These are phyloP conservation scores for Knufia fluminis DNA, from an alignment of 2,329 filamentous ascomycete genomes.

Conservation along the genomic window DNA sequence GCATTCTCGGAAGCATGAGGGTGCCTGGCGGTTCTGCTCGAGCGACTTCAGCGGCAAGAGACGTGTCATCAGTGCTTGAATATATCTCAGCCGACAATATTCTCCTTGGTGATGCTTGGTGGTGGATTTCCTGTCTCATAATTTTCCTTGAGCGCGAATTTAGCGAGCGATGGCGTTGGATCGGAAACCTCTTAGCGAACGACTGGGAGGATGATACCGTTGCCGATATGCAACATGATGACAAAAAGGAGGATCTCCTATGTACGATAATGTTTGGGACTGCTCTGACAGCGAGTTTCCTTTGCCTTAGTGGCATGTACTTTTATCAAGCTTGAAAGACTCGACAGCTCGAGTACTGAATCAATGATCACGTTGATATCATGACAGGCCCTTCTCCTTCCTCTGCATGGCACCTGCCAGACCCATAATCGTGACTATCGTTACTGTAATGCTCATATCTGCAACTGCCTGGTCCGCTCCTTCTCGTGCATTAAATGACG, in stretches of 20 bases:
- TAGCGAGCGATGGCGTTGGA: slow-evolving; percentile 13
- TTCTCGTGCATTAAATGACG: too few relatives aligned
- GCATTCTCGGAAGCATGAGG: slow-evolving; percentile 16
- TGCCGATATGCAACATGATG: neutral
- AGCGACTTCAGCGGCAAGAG: slow-evolving; percentile 16
- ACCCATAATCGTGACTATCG: too few relatives aligned
- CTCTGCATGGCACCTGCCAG: too few relatives aligned
- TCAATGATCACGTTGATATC: too few relatives aligned
- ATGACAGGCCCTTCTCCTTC: too few relatives aligned
- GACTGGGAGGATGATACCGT: neutral
- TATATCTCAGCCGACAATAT: neutral
- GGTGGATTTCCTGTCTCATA: neutral
- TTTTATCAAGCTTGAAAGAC: neutral
- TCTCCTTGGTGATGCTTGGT: too few relatives aligned
- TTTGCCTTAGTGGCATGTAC: neutral
- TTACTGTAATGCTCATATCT: too few relatives aligned
- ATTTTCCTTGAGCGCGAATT: slow-evolving; percentile 11
- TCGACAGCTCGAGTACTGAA: too few relatives aligned
- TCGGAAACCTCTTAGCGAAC: neutral
- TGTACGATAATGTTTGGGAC: neutral
- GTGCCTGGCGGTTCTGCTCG: slow-evolving; percentile 20
- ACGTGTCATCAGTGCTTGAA: slow-evolving; percentile 2
- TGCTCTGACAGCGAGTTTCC: neutral
- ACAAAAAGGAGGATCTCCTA: slow-evolving; percentile 2
- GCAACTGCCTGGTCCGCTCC: too few relatives aligned